Base-by-base conservation (phyloP, 2,329 filamentous ascomycete species). In the Fusarium tanahbumbuense region DNA sequence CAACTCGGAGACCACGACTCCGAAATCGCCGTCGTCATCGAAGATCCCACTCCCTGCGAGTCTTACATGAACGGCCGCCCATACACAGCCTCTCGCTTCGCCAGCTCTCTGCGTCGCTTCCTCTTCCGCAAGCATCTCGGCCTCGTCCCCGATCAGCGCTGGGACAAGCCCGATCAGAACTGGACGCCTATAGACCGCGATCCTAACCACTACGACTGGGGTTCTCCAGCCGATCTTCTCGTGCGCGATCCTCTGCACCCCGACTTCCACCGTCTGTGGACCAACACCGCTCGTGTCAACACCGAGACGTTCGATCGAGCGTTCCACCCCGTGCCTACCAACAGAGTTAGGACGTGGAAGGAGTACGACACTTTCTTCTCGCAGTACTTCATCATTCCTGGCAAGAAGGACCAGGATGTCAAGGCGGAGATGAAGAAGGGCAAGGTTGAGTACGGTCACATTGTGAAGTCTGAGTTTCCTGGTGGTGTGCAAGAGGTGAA, bases 41-140 rank as follows among this genome's bases (percentile, higher is more conserved):
- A 96, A 78, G 93, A 97, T 77, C 87, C 89, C 3, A 88, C 90
- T 2, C 83, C 89, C 2, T 83, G 97, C 18, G 87, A 92, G 16
- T 91, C 89, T 20, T 81, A 80, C 64, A 97, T 97, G 92, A 86
- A 91, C 68, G 92, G 93, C 5, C 83, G 85, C 23, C 88, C 88
- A 0, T 97, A 87, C 82, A 86, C 84, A 32, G 95, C 93, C 10
- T 90, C 90, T 11, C 86, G 87, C 60, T 94, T 95, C 76, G 94
- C 94, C 2, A 84, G 93, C 8, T 93, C 91, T 2, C 89, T 98
- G 13, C 92, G 95, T 23, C 89, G 94, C 37, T 89, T 94, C 77
- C 88, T 98, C 68, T 97, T 93, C 89, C 89, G 94, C 72, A 97
- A 98, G 82, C 95, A 98, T 77, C 87, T 98, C 3, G 95, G 95